These are phyloP conservation scores for Pinus albicaulis DNA, from an alignment of 75 land plant species.

Conservation along the genomic window DNA sequence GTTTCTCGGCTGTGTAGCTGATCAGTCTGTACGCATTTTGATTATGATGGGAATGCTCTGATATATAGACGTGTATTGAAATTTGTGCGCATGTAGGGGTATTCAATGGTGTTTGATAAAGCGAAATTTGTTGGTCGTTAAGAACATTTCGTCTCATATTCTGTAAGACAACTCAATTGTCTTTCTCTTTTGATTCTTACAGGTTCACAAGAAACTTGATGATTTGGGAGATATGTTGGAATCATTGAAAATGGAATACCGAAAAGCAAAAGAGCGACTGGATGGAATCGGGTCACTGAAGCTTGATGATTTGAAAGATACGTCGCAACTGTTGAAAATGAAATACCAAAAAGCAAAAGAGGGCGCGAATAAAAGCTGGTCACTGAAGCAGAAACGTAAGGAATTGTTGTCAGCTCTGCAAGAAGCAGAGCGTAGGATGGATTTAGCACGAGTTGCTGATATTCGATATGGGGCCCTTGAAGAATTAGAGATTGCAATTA, in stretches of 20 bases:
- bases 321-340: constrained; percentile 45
- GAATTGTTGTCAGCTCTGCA: constrained; percentile 63
- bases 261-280: constrained; percentile 82
- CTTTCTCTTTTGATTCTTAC: constrained; percentile 13
- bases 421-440: constrained; percentile 86
- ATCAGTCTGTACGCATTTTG: too few species aligned
- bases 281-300: too few species aligned
- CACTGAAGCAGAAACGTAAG: constrained; percentile 77
- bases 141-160: background rate
- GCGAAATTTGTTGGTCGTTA: too few species aligned
- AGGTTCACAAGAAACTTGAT: constrained; percentile 67
- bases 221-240: constrained; percentile 75
- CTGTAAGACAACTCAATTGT: background rate
- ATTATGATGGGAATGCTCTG: too few species aligned
- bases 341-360: constrained; percentile 83
- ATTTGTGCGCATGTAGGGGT: too few species aligned
- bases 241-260: constrained; percentile 87
- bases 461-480: constrained; percentile 81
- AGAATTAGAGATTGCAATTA: constrained; percentile 80
- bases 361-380: constrained; percentile 73
- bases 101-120: too few species aligned
- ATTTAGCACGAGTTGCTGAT: constrained; percentile 79
- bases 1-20: too few species aligned
- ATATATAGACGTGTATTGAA: too few species aligned
- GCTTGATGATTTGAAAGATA: constrained; percentile 75